Base-by-base conservation (phyloP, 441 rosid species). In the Euphorbia celastroides region DNA sequence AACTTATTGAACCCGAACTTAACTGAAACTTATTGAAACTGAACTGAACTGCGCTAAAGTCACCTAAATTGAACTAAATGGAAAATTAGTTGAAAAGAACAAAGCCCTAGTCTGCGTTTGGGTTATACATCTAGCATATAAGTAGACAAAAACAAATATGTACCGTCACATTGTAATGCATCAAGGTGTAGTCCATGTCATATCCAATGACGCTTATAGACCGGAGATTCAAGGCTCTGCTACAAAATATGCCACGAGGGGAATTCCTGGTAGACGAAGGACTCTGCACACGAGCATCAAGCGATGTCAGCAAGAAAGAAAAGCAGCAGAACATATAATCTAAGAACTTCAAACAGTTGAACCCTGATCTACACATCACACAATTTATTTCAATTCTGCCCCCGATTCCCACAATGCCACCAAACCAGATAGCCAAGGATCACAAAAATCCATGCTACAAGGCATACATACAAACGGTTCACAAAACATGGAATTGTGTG, bases 151-250 rank as follows among this genome's bases (percentile, higher is more conserved):
- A 54, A 67, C 44, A 23, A 23, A 52, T 65, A 63, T 64, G 71
- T 76, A 89, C 99, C 96, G 58, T 82, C 77, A 91, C 97, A 78
- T 89, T 94, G 78, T 91, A 94, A 67, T 94, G 99, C 63, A 94
- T 81, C 88, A 94, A 78, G 74, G 99, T 94, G 79, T 94, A 94
- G 81, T 94, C 99, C 99, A 91, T 89, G 80, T 94, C 99, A 69
- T 94, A 94, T 71, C 99, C 99, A 73, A 91, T 94, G 28, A 83
- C 96, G 82, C 96, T 88, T 57, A 94, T 91, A 55, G 99, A 94
- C 63, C 97, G 89, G 28, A 94, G 89, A 80, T 91, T 91, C 82
- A 94, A 71, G 26, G 96, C 89, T 62, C 97, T 90, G 73, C 84
- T 94, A 77, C 99, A 91, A 72, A 94, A 94, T 70, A 94, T 88